Conservation (phyloP, 345 rosid genomes). For the Mangifera indica region DNA sequence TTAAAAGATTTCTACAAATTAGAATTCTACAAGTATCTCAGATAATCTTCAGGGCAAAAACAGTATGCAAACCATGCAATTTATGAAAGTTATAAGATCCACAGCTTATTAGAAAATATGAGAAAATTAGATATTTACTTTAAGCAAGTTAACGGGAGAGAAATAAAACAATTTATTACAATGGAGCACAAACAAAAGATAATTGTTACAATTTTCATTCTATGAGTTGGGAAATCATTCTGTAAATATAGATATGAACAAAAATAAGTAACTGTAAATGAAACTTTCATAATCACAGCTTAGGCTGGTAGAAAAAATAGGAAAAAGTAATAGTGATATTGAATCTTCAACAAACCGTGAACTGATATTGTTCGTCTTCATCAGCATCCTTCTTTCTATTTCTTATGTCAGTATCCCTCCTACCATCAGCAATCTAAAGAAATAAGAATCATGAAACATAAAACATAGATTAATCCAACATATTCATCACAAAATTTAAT, state of each 20-base stretch:
- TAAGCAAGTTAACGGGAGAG: not conserved
- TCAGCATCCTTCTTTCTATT: slow-evolving; percentile 83
- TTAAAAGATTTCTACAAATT: not conserved
- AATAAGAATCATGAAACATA: slow-evolving; percentile 12
- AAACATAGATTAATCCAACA: slow-evolving; percentile 6
- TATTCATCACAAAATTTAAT: slow-evolving; percentile 2
- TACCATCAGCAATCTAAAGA: slow-evolving; percentile 76
- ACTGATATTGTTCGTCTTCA: slow-evolving; percentile 74
- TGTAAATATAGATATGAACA: not conserved
- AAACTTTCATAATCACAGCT: not conserved
- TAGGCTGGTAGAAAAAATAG: not conserved
- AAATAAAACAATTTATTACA: not conserved
- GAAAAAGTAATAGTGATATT: not conserved
- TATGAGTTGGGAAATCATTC: not conserved
- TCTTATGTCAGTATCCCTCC: slow-evolving; percentile 73
- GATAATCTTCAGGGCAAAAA: not conserved
- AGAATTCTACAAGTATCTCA: not conserved
- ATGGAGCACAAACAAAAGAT: not conserved
- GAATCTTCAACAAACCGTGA: slow-evolving; percentile 49
- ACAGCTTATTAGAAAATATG: not conserved
- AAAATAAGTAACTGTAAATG: not conserved
- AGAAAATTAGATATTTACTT: not conserved
- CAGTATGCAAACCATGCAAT: not conserved
- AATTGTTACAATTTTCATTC: not conserved
- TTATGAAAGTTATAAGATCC: not conserved